These are phyloP conservation scores for Chaetothyriales sp. DNA, from an alignment of 2,329 filamentous ascomycete species.

Conservation along the genomic window DNA sequence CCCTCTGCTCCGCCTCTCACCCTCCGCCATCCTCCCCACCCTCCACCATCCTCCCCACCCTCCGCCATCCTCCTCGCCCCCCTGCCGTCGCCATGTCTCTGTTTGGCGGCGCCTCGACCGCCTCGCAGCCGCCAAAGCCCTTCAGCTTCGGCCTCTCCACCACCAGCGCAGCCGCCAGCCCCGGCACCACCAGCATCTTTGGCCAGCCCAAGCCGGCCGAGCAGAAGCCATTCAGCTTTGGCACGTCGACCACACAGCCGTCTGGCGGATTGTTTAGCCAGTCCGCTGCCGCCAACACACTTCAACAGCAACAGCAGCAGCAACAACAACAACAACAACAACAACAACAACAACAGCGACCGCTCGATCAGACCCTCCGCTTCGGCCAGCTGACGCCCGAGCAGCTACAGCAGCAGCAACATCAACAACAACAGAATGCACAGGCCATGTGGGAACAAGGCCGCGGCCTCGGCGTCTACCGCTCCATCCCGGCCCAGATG, in stretches of 20 bases:
- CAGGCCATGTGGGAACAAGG: constrained; percentile 7
- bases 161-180: background rate
- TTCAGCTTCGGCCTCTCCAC: background rate
- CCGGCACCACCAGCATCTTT: background rate
- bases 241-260: constrained; percentile 19
- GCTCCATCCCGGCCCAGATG: constrained; percentile 48
- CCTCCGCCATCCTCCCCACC: too few relatives aligned
- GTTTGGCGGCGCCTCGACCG: background rate
- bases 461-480: constrained; percentile 35
- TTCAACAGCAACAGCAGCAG: constrained; percentile 17
- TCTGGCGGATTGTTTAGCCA: constrained; percentile 21
- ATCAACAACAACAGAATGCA: constrained; percentile 27
- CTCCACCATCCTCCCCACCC: too few relatives aligned
- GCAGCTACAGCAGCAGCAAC: constrained; percentile 23
- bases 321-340: constrained; percentile 27
- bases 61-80: background rate
- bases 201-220: background rate
- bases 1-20: too few relatives aligned
- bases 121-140: background rate
- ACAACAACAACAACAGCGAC: constrained; percentile 25
- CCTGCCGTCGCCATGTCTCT: background rate
- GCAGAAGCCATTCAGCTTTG: background rate
- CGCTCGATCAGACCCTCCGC: constrained; percentile 29
- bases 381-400: constrained; percentile 26
- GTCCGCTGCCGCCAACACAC: constrained; percentile 4